Base-by-base conservation (phyloP, 1,284 basidiomycete genomes). In the Moniliella sp. region DNA sequence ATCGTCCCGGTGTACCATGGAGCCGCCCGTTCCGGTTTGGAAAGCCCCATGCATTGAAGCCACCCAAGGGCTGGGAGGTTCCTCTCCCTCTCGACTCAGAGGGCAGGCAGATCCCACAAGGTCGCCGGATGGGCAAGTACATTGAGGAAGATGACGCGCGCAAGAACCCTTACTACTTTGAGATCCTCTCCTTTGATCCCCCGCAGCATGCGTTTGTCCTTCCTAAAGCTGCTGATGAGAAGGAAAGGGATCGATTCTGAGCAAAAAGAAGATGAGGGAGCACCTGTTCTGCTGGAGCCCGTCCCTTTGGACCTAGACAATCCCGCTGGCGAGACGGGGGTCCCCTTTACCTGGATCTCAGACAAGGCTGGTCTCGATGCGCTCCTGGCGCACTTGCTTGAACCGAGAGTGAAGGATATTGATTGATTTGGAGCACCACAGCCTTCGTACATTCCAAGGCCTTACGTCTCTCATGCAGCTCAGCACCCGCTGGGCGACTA, bases 381-480 rank as follows among this genome's bases (percentile, higher is more conserved):
- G 13, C 74, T 91, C 69, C 64, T 81, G 3, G 67, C 69, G n/a
- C 59, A 62, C 31, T 45, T 62, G 15, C 32, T 71, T 23, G 56
- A 62, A 8, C 40, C 39, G 4, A 46, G 46, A 8, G 70, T 69
- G n/a, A 65, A 63, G 27, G 84, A 91, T 61, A 74, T 97, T 32
- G 88, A 69, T 97, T 23, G 88, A 97, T 61, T 66, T 97, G 28
- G 88, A 97, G 61, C 78, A 93, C 55, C 84, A 94, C 65, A 75
- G 71, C 43, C 78, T 76, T 50, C 70, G 83, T 29, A 74, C 75
- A 3, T 94, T 78, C 61, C 64, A 65, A 13, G 88, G 91, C 0
- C 79, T 94, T 48, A 70, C 88, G 8, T 93, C 84, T 50, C 64
- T 97, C 36, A 86, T 94, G 73, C 88, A 59, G 43, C 45, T 59